phyloP scores from a whole-genome alignment of 1,139 yeast species.

The Blastobotrys elegans region DNA sequence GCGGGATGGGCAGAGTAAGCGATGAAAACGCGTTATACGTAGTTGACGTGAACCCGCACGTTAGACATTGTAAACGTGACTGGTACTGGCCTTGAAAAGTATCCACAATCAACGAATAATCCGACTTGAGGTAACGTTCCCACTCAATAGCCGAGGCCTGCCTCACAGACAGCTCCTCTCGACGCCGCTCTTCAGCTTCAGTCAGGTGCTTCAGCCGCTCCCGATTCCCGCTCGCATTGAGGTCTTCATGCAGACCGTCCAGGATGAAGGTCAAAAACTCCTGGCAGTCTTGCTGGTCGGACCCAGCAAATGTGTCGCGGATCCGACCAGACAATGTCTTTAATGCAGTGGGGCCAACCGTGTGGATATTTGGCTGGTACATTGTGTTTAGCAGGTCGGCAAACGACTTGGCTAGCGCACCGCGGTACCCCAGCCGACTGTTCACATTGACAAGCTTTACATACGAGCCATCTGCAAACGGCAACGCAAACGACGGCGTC shows the following conservation, averaged over 20 bases:
- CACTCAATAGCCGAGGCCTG: slow-evolving; percentile 91
- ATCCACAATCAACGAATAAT: slow-evolving; percentile 80
- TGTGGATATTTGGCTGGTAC: slow-evolving; percentile 46
- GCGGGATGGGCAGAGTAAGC: slow-evolving; percentile 68
- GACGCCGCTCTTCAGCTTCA: slow-evolving; percentile 64
- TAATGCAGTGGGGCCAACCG: slow-evolving; percentile 53
- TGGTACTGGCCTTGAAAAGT: slow-evolving; percentile 88
- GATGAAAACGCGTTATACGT: slow-evolving; percentile 81
- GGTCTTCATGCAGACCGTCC: slow-evolving; percentile 85
- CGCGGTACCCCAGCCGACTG: slow-evolving; percentile 78
- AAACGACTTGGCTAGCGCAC: slow-evolving; percentile 70
- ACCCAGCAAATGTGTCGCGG: slow-evolving; percentile 66
- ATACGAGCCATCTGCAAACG: slow-evolving; percentile 56
- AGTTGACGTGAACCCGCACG: slow-evolving; percentile 76
- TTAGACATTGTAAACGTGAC: slow-evolving; percentile 70
- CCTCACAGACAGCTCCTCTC: slow-evolving; percentile 74
- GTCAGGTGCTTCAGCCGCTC: slow-evolving; percentile 56
- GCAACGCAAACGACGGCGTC: slow-evolving; percentile 42
- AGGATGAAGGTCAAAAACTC: slow-evolving; percentile 81
- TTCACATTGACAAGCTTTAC: slow-evolving; percentile 67
- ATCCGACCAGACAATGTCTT: slow-evolving; percentile 62
- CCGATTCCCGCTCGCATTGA: slow-evolving; percentile 61
- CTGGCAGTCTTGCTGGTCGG: slow-evolving; percentile 89
- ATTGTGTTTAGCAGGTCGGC: slow-evolving; percentile 60
- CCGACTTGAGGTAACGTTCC: slow-evolving; percentile 83